phyloP scores from a whole-genome alignment of 2,329 filamentous ascomycete species.

The Cordyceps cicadae region DNA sequence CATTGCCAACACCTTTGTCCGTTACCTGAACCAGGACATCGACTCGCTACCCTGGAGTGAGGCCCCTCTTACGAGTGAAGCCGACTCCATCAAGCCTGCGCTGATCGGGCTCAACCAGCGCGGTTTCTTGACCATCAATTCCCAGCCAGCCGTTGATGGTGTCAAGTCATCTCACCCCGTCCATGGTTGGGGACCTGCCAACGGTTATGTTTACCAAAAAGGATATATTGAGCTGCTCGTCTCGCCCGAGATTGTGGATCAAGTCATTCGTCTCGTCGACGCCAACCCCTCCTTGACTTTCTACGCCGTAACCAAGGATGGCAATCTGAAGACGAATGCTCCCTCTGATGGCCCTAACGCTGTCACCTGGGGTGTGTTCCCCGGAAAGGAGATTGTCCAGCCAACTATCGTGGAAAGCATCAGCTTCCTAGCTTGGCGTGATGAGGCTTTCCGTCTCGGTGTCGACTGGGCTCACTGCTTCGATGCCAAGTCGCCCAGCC shows the following conservation, averaged over 20 bases:
- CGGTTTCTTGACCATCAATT: slow-evolving; percentile 92
- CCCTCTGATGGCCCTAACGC: slow-evolving; percentile 84
- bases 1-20: slow-evolving; percentile 73
- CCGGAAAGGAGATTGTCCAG: slow-evolving; percentile 98
- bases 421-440: slow-evolving; percentile 97
- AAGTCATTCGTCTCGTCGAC: slow-evolving; percentile 71
- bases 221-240: slow-evolving; percentile 90
- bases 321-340: slow-evolving; percentile 76
- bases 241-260: slow-evolving; percentile 67
- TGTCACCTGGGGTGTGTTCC: slow-evolving; percentile 99
- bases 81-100: slow-evolving; percentile 66
- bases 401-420: slow-evolving; percentile 98
- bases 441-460: slow-evolving; percentile 89
- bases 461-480: slow-evolving; percentile 93
- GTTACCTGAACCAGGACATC: slow-evolving; percentile 73
- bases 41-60: slow-evolving; percentile 92
- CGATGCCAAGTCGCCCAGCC: slow-evolving; percentile 64
- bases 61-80: slow-evolving; percentile 73
- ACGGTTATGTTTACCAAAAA: slow-evolving; percentile 98
- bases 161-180: slow-evolving; percentile 79
- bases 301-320: slow-evolving; percentile 81
- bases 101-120: slow-evolving; percentile 76
- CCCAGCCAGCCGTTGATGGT: slow-evolving; percentile 88
- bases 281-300: slow-evolving; percentile 78
- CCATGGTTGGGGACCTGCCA: slow-evolving; percentile 88